A percentile compares a stretch with the other conserved stretches of the same genome.
Evolutionary conservation across 2,329 filamentous ascomycete species (phyloP).

Genomic region (Trichophyton simii): DNA sequence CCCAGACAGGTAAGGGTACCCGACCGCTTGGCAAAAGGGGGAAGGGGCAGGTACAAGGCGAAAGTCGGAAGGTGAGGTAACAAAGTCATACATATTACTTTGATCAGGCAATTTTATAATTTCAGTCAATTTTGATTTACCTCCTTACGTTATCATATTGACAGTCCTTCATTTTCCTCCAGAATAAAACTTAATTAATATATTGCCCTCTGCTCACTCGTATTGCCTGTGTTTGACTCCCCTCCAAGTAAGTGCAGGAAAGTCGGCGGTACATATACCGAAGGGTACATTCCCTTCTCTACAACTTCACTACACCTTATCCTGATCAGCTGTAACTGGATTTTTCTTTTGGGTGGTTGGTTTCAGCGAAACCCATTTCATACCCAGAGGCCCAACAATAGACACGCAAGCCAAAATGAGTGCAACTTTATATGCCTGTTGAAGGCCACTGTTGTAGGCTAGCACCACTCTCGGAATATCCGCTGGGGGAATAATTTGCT

Average conservation of each 20-base stretch:
- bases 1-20: too few relatives aligned
- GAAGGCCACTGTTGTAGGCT: constrained; percentile 5
- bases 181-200: too few relatives aligned
- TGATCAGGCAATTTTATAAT: too few relatives aligned
- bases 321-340: neutral
- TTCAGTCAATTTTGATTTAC: too few relatives aligned
- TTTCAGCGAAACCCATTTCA: constrained; percentile 23
- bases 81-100: too few relatives aligned
- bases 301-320: neutral
- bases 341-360: neutral
- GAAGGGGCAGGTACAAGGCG: too few relatives aligned
- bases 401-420: constrained; percentile 18
- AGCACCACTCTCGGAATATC: neutral
- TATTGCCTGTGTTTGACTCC: too few relatives aligned
- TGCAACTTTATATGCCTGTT: constrained; percentile 18
- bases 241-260: too few relatives aligned
- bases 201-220: too few relatives aligned
- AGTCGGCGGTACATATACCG: neutral
- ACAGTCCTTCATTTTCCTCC: too few relatives aligned
- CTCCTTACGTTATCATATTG: too few relatives aligned
- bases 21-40: neutral
- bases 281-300: neutral
- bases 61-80: too few relatives aligned
- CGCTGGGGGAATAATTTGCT: neutral
- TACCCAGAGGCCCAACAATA: constrained; percentile 17